Base-by-base conservation (phyloP, 176 grass and related monocot species). In the Pharus latifolius region DNA sequence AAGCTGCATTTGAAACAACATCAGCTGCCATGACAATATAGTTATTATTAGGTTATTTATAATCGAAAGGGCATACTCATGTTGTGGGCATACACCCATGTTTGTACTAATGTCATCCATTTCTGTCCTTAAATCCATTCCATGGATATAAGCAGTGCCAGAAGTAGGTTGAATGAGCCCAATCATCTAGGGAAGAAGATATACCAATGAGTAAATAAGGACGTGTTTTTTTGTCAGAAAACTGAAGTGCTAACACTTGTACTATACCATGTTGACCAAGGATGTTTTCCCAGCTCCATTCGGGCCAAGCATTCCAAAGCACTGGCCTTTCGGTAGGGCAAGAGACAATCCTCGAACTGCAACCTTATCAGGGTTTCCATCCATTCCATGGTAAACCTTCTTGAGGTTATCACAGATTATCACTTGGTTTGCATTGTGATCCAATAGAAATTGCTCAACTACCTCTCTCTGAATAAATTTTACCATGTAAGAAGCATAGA, bases 281-380 rank as follows among this genome's bases (percentile, higher is more conserved):
- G 87, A 90, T 78, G 89, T 93, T 87, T 98, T 98, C 23, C 94
- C 94, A 49, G 94, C 89, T 35, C 94, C 94, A 77, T 98, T 97
- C 0, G 89, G 94, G 0, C 94, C 94, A 65, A 98, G 94, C 94
- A 98, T 98, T 34, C 94, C 94, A 15, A 98, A 98, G 75, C 94
- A 98, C 29, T 98, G 80, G 33, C 94, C 89, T 80, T 90, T 80
- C 42, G 89, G 81, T n/a, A 93, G 20, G 75, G 89, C 94, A 34
- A 98, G 94, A 85, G 94, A 92, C 59, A 98, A 80, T 10, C 89
- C 94, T 66, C 77, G 76, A 65, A 98, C 87, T 34, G 94, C 94
- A 65, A 87, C 24, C 80, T 98, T 98, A 75, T 90, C 86, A 38
- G 86, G 80, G 46, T 93, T 98, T 65, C 94, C 94, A 74, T 98